phyloP scores from a whole-genome alignment of 2,329 filamentous ascomycete species.

The Paramyrothecium sp. region DNA sequence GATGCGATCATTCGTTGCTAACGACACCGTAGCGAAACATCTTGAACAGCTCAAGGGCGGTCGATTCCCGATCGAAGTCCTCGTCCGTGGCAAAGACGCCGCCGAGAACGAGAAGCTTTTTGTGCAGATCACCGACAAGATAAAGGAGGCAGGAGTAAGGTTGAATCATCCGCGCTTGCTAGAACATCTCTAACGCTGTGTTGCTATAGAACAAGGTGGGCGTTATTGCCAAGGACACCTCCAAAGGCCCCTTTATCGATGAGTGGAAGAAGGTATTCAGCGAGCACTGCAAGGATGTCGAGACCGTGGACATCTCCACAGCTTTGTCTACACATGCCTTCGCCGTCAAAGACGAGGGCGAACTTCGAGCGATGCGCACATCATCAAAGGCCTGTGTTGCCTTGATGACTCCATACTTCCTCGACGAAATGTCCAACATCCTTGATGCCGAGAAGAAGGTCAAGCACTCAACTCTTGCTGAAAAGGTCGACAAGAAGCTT shows the following conservation, averaged over 20 bases:
- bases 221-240: constrained; percentile 78
- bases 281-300: constrained; percentile 78
- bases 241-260: constrained; percentile 85
- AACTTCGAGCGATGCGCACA: constrained; percentile 90
- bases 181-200: constrained; percentile 7
- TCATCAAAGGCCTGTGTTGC: constrained; percentile 92
- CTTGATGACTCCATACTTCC: constrained; percentile 92
- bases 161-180: constrained; percentile 1
- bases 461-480: constrained; percentile 81
- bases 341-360: constrained; percentile 91
- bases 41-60: constrained; percentile 89
- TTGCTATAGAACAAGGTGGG: constrained; percentile 78
- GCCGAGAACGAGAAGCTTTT: constrained; percentile 92
- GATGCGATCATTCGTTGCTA: constrained; percentile 21
- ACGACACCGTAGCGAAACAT: constrained; percentile 70
- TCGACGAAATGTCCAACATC: constrained; percentile 96
- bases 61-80: constrained; percentile 87
- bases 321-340: constrained; percentile 83
- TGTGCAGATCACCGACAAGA: constrained; percentile 76
- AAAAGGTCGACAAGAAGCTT: constrained; percentile 86
- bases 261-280: constrained; percentile 89
- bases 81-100: constrained; percentile 88
- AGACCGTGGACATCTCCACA: constrained; percentile 81
- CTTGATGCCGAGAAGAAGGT: constrained; percentile 97
- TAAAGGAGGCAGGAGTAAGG: constrained; percentile 83